Percentiles rank a stretch among this genome's conserved stretches.
Conservation (phyloP, 116 monocot species). For the Zostera marina region DNA sequence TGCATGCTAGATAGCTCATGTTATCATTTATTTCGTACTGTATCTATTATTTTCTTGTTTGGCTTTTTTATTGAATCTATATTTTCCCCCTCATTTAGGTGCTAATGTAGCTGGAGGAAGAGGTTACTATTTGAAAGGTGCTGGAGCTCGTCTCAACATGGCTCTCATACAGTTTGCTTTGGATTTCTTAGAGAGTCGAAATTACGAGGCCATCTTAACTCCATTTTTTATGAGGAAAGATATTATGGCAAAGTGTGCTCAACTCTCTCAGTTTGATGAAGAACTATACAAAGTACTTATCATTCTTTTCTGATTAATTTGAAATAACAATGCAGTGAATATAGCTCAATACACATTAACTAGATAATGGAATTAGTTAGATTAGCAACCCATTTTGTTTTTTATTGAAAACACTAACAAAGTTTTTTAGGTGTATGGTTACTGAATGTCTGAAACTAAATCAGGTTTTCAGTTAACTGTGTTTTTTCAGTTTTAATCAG, state of each 20-base stretch:
- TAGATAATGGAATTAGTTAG: no score
- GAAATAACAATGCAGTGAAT: no score
- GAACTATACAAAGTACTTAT: slow-evolving; percentile 75
- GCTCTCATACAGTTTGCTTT: slow-evolving; percentile 71
- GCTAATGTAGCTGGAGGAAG: slow-evolving; percentile 90
- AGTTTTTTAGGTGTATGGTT: no score
- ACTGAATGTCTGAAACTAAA: no score
- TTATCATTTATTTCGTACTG: neutral
- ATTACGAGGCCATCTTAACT: slow-evolving; percentile 64
- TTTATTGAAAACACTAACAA: no score
- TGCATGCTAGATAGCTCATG: neutral
- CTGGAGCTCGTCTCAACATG: slow-evolving; percentile 61
- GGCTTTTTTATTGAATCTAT: neutral
- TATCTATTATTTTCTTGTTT: neutral
- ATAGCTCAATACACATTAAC: no score
- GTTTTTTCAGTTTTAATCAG: no score
- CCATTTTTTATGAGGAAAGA: slow-evolving; percentile 99
- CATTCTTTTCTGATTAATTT: neutral
- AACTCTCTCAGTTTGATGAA: slow-evolving; percentile 94
- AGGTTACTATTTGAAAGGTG: slow-evolving; percentile 83
- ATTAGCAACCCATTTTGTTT: no score
- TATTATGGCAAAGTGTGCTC: slow-evolving; percentile 92
- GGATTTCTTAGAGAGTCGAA: slow-evolving; percentile 50
- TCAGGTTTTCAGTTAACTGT: no score
- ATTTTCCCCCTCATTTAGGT: slow-evolving; percentile 20